These are phyloP conservation scores for Blastocystis hominis DNA, from an alignment of 352 stramenopile species.

Conservation along the genomic window DNA sequence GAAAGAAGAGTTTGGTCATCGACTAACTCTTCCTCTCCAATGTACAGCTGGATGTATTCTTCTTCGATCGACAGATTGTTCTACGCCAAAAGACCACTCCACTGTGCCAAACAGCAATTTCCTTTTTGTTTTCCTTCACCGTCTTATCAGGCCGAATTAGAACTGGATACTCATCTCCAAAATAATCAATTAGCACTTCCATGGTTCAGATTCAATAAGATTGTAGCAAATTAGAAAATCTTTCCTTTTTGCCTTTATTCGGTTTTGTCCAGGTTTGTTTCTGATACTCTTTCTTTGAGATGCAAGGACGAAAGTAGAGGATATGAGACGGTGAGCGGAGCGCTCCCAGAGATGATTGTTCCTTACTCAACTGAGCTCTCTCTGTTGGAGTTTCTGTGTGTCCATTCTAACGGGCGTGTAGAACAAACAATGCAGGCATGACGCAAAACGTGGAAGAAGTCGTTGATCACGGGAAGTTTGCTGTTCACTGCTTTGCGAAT, in stretches of 20 bases:
- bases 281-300: not conserved
- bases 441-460: slow-evolving; percentile 55
- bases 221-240: not conserved
- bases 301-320: not conserved
- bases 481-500: slow-evolving; percentile 30
- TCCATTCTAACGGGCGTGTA: not conserved
- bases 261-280: not conserved
- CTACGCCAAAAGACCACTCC: not conserved
- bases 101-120: not conserved
- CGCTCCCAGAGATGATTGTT: not conserved
- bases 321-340: not conserved
- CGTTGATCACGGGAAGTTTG: slow-evolving; percentile 50
- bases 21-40: not conserved
- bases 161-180: slow-evolving; percentile 48
- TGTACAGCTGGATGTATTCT: not conserved
- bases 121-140: slow-evolving; percentile 32
- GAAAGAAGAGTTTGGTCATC: not conserved
- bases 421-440: slow-evolving; percentile 19
- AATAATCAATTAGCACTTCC: slow-evolving; percentile 57
- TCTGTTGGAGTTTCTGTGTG: not conserved
- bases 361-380: slow-evolving; percentile 11
- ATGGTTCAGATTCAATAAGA: not conserved
- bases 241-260: not conserved
- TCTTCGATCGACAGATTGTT: slow-evolving; percentile 10
- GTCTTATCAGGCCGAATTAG: slow-evolving; percentile 30